Evolutionary conservation across 352 stramenopile genomes (phyloP), one percentile per base, ranked within the genome.

Genomic region (Phytophthora parvispora): DNA sequence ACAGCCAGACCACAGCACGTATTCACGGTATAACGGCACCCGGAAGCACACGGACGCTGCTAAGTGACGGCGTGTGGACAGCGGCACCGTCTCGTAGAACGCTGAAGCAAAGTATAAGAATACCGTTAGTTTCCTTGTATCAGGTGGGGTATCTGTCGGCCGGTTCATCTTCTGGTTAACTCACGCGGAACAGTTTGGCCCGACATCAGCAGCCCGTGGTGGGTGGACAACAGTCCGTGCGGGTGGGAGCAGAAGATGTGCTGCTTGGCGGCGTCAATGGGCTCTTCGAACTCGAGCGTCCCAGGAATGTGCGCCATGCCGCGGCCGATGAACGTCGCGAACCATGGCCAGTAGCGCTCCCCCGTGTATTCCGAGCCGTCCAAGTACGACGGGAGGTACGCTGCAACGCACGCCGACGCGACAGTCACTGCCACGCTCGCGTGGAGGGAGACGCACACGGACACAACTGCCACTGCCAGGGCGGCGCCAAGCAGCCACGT

Each of bases 191-290:
- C 75, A 6, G 84, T 90, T 1, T 78, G 78, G 7, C 86, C 86
- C 15, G 74, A 72, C 72, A 95, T 69, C 25, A 94, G 68, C 20
- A 83, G 69, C 0, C 83, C 89, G 61, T 96, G 86, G 58, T 95
- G 86, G 34, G 64, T 78, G 10, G 89, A 96, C 42, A 92, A 49
- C 12, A 94, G 55, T 15, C 87, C 89, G 54, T 96, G 89, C 38
- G 89, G 89, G 52, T 96, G 89, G 3, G 82, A 91, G 57, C 77
- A 90, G 52, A 94, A 92, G 28, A 96, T 87, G 59, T 95, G 89
- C 61, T 93, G 87, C 72, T 83, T 86, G 28, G 52, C 60, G 6
- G 83, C 76, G 34, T 90, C 77, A 47, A 95, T 64, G 9, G 74
- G 72, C 51, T 86, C 77, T 52, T 96, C 86, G 68, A 88, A 92